A percentile compares a stretch with the other conserved stretches of the same genome.
phyloP scores from a whole-genome alignment of 2,329 filamentous ascomycete species.

The Alternaria arbusti region DNA sequence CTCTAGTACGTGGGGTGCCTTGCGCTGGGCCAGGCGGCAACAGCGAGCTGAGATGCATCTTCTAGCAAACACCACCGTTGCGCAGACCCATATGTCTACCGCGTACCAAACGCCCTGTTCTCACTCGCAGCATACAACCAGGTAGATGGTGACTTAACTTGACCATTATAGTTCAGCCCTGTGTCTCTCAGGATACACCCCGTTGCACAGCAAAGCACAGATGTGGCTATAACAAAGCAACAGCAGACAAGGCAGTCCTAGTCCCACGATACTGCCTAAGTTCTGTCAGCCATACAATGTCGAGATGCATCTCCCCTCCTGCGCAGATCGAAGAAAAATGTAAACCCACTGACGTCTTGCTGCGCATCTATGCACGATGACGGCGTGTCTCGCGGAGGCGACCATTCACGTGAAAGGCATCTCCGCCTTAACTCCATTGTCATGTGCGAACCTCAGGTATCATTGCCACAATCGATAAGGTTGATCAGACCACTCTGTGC shows the following conservation, averaged over 20 bases:
- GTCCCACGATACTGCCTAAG: not conserved
- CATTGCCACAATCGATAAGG: conserved; percentile 27
- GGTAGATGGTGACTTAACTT: conserved; percentile 17
- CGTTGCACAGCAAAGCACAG: conserved; percentile 15
- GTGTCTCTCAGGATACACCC: not conserved
- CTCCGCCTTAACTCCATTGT: conserved; percentile 36
- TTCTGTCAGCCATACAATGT: not conserved
- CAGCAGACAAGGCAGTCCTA: conserved; percentile 11
- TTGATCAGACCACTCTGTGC: not conserved
- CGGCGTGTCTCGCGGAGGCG: conserved; percentile 16
- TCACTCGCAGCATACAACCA: conserved; percentile 17
- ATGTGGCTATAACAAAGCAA: not conserved
- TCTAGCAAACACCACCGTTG: conserved; percentile 19
- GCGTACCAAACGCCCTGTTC: conserved; percentile 8
- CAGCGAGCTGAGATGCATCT: not conserved
- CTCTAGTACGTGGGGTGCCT: not conserved
- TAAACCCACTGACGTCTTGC: conserved; percentile 15
- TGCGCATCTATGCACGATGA: conserved; percentile 40
- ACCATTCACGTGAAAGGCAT: conserved; percentile 23
- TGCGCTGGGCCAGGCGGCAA: not conserved
- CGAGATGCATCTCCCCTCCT: not conserved
- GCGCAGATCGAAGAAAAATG: conserved; percentile 11
- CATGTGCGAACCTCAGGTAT: conserved; percentile 24
- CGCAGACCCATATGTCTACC: conserved; percentile 8
- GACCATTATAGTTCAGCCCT: conserved; percentile 17